phyloP scores from a whole-genome alignment of 2,329 filamentous ascomycete species.

The Venturia pyrina region DNA sequence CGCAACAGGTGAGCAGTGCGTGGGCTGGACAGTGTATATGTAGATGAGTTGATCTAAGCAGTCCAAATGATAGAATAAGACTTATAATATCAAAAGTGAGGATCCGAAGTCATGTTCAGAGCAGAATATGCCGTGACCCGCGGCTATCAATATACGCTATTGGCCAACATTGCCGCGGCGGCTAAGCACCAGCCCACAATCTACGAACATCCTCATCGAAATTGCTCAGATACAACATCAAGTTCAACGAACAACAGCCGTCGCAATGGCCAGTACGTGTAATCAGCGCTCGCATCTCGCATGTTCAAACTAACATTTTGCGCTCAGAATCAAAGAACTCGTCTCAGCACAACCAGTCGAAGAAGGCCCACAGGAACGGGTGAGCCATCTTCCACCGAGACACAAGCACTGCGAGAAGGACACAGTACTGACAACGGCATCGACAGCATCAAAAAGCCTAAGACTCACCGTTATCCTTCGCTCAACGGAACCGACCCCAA shows the following conservation, averaged over 20 bases:
- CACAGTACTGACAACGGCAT: background rate
- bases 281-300: background rate
- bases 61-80: background rate
- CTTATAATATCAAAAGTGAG: background rate
- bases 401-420: background rate
- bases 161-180: background rate
- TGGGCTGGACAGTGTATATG: background rate
- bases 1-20: background rate
- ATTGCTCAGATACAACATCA: background rate
- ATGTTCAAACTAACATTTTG: background rate
- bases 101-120: background rate
- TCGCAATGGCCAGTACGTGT: slow-evolving; percentile 15
- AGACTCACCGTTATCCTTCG: slow-evolving; percentile 97
- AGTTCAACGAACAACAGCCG: slow-evolving; percentile 1
- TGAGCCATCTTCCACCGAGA: slow-evolving; percentile 32
- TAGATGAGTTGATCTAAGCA: background rate
- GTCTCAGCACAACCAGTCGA: slow-evolving; percentile 96
- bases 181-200: background rate
- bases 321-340: slow-evolving; percentile 95
- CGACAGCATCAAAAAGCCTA: slow-evolving; percentile 97
- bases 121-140: background rate
- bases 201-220: background rate
- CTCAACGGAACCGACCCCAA: slow-evolving; percentile 98
- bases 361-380: slow-evolving; percentile 99
- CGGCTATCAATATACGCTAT: background rate